Percentiles rank a stretch among this genome's conserved stretches.
Conservation (phyloP, 768 basidiomycete genomes). For the Kwoniella newhampshirensis region DNA sequence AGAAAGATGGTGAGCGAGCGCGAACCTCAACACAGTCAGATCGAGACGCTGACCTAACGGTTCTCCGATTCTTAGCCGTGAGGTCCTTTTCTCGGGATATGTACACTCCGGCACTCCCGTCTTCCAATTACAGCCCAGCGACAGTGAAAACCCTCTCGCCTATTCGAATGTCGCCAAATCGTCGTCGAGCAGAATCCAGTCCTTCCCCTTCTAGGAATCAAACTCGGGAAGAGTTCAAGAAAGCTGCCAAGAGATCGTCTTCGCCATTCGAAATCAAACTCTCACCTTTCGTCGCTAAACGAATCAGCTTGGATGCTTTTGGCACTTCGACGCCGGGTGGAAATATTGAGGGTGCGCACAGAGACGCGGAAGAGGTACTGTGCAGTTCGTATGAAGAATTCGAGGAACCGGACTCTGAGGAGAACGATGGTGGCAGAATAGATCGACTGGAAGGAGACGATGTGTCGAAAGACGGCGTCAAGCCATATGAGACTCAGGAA, state of each 20-base stretch:
- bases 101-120: slow-evolving; percentile 17
- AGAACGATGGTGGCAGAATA: slow-evolving; percentile 2
- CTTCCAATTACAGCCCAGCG: slow-evolving; percentile 4
- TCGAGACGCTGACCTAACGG: slow-evolving; percentile 1
- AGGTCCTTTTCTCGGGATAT: slow-evolving; percentile 46
- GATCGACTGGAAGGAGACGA: not conserved
- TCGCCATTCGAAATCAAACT: slow-evolving; percentile 47
- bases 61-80: slow-evolving; percentile 15
- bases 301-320: slow-evolving; percentile 44
- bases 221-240: not conserved
- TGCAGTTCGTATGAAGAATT: slow-evolving; percentile 19
- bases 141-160: slow-evolving; percentile 2
- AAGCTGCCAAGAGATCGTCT: slow-evolving; percentile 25
- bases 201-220: slow-evolving; percentile 4
- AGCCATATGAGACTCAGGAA: not conserved
- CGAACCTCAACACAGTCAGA: not conserved
- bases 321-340: slow-evolving; percentile 23
- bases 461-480: not conserved
- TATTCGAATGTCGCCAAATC: slow-evolving; percentile 3
- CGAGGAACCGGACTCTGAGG: not conserved
- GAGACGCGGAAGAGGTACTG: slow-evolving; percentile 18
- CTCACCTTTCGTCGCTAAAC: slow-evolving; percentile 34
- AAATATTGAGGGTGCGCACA: not conserved
- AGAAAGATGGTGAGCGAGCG: slow-evolving; percentile 28
- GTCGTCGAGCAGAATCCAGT: slow-evolving; percentile 14